A percentile compares a stretch with the other conserved stretches of the same genome.
Conservation (phyloP, 2,329 filamentous ascomycete genomes). For the Cladophialophora psammophila region DNA sequence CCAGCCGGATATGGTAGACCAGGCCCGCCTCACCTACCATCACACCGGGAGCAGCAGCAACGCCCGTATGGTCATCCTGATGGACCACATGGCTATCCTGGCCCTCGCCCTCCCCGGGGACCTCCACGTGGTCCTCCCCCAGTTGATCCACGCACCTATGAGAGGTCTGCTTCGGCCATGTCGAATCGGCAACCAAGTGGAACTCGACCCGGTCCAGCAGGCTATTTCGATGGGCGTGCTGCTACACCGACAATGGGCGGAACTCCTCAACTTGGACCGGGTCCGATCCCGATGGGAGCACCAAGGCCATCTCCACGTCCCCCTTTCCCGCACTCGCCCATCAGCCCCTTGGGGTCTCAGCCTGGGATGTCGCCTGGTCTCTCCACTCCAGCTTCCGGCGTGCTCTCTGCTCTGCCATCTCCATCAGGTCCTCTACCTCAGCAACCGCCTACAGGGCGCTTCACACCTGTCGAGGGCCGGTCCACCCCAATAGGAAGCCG, state of each 20-base stretch:
- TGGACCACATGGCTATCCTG: constrained; percentile 20
- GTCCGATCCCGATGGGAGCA: constrained; percentile 20
- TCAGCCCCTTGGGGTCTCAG: constrained; percentile 42
- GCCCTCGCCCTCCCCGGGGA: constrained; percentile 14
- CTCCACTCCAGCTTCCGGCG: constrained; percentile 25
- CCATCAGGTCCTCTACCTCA: constrained; percentile 52
- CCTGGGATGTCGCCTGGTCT: constrained; percentile 29
- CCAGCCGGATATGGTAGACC: constrained; percentile 22
- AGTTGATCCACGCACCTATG: constrained; percentile 37
- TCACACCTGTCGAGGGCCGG: constrained; percentile 43
- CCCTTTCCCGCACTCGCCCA: constrained; percentile 38
- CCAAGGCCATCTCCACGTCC: constrained; percentile 36
- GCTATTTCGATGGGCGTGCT: constrained; percentile 41
- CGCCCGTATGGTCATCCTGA: constrained; percentile 25
- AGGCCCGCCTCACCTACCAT: constrained; percentile 16
- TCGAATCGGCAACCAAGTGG: constrained; percentile 51
- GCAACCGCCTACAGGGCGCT: constrained; percentile 53
- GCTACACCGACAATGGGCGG: constrained; percentile 42
- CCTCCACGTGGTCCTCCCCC: constrained; percentile 31
- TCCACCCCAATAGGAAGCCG: constrained; percentile 45
- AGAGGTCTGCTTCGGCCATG: constrained; percentile 50
- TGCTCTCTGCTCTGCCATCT: constrained; percentile 51
- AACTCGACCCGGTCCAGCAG: constrained; percentile 44
- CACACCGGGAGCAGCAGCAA: constrained; percentile 22
- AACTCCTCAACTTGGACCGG: constrained; percentile 25